These are phyloP conservation scores for Trichopus zeylanicus DNA, from an alignment of 116 monocot genomes.

Conservation along the genomic window DNA sequence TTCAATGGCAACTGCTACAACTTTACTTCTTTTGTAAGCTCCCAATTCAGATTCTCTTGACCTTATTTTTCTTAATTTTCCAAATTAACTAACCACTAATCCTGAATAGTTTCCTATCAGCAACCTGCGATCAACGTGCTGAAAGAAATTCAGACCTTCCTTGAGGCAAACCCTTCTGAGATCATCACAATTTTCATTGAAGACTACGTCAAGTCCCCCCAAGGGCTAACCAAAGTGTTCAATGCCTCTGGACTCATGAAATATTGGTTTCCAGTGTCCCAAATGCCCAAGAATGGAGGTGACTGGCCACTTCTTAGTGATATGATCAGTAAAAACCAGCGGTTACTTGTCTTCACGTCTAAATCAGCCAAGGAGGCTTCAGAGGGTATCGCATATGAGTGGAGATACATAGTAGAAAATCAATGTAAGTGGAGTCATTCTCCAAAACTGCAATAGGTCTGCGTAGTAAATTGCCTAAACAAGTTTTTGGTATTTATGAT, in stretches of 20 bases:
- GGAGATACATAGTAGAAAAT: conserved; percentile 62
- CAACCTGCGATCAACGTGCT: conserved; percentile 57
- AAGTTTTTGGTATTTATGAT: not conserved
- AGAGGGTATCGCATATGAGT: conserved; percentile 65
- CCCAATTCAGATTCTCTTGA: not conserved
- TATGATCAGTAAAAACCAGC: conserved; percentile 46
- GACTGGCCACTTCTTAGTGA: conserved; percentile 54
- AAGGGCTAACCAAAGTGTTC: conserved; percentile 50
- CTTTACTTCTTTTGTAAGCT: conserved; percentile 77
- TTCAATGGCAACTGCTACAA: conserved; percentile 71
- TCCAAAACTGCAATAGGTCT: not conserved
- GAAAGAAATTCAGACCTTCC: conserved; percentile 40
- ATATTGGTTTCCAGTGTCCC: conserved; percentile 46
- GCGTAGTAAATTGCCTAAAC: not conserved
- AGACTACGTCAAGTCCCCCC: conserved; percentile 54
- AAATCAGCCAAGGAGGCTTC: conserved; percentile 44
- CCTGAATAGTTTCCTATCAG: conserved; percentile 21
- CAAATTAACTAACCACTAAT: conserved; percentile 4
- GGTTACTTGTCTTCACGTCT: conserved; percentile 59
- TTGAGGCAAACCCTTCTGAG: conserved; percentile 46
- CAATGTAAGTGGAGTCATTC: conserved; percentile 33
- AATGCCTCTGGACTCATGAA: conserved; percentile 40
- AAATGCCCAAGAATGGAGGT: conserved; percentile 54
- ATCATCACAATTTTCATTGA: conserved; percentile 60
- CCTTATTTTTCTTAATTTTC: not conserved